Conservation (phyloP, 2,329 filamentous ascomycete species). For the Calonectria leucothoes region DNA sequence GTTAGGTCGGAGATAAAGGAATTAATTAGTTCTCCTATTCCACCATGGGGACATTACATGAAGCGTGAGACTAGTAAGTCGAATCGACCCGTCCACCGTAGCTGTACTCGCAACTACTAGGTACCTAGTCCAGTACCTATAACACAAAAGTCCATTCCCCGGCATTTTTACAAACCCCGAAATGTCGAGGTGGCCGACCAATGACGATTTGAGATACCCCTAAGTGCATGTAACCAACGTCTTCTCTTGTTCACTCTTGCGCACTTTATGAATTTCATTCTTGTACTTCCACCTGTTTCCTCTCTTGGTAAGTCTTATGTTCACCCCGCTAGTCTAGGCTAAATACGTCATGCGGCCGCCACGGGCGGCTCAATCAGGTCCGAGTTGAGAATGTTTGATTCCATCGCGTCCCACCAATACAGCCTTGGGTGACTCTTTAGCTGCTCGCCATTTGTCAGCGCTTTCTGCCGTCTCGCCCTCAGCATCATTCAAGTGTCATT, state of each 20-base stretch:
- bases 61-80: background rate
- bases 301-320: background rate
- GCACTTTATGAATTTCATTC: too few relatives aligned
- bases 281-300: too few relatives aligned
- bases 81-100: background rate
- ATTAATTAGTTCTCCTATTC: background rate
- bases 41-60: background rate
- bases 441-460: background rate
- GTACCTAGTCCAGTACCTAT: background rate
- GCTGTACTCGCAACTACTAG: too few relatives aligned
- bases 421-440: background rate
- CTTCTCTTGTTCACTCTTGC: background rate
- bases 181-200: background rate
- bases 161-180: background rate
- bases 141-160: background rate
- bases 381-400: slow-evolving; percentile 1
- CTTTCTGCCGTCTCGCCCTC: background rate
- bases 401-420: background rate
- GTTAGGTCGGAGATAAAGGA: background rate
- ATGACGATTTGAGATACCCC: background rate
- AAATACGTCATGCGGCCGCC: background rate
- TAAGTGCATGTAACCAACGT: background rate
- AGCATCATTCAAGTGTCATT: background rate
- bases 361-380: background rate
- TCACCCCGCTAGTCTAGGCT: background rate